These are phyloP conservation scores for Pyrenophora tritici-repentis DNA, from an alignment of 2,329 filamentous ascomycete genomes.

Conservation along the genomic window DNA sequence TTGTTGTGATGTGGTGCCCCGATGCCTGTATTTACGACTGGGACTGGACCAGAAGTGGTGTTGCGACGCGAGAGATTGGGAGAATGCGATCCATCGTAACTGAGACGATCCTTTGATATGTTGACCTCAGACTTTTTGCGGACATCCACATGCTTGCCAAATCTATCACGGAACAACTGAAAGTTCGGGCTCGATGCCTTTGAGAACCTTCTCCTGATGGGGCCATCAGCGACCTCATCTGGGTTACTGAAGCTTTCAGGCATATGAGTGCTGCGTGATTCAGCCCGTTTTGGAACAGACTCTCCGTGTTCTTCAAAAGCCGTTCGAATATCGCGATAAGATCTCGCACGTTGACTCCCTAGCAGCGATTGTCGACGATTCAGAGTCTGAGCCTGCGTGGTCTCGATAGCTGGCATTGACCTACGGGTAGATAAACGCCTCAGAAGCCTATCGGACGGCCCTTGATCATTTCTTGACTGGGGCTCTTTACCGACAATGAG, in stretches of 20 bases:
- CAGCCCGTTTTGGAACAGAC: constrained; percentile 1
- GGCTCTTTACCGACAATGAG: constrained; percentile 4
- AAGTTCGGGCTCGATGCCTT: constrained; percentile 8
- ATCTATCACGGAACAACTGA: constrained; percentile 7
- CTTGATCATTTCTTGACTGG: background rate
- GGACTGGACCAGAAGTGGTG: constrained; percentile 7
- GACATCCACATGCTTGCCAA: constrained; percentile 13
- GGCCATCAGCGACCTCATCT: constrained; percentile 3
- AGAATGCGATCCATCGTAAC: constrained; percentile 33
- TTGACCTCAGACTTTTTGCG: constrained; percentile 12
- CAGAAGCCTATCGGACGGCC: constrained; percentile 21
- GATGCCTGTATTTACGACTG: constrained; percentile 15
- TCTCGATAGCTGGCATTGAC: constrained; percentile 26
- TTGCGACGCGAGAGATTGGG: constrained; percentile 16
- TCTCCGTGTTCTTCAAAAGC: constrained; percentile 13
- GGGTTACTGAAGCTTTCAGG: constrained; percentile 7
- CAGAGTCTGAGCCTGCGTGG: constrained; percentile 13
- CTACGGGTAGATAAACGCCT: constrained; percentile 17
- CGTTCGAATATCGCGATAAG: constrained; percentile 32
- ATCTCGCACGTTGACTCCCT: constrained; percentile 16
- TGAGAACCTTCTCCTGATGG: constrained; percentile 8
- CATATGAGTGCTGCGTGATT: constrained; percentile 19
- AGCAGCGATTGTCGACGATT: background rate
- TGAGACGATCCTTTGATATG: constrained; percentile 21
- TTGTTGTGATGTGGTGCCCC: constrained; percentile 21